Evolutionary conservation across 2,329 filamentous ascomycete species (phyloP), one percentile per base, ranked within the genome.

Genomic region (Diaporthe velutina): DNA sequence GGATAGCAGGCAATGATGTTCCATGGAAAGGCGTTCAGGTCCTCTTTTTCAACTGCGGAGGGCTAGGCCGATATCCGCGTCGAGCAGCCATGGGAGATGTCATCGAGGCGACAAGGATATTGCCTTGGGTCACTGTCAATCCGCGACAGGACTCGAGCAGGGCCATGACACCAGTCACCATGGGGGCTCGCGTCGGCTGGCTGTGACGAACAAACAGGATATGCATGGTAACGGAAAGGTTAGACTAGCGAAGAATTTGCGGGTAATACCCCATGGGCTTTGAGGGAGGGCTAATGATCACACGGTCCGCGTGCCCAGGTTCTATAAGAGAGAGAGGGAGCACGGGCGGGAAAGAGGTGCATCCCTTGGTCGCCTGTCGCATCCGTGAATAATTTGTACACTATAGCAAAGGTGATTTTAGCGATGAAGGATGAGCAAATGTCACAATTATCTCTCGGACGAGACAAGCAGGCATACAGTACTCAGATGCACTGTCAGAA

Each of bases 191-290:
- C 38, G 9, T 28, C 38, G 25, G 38, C 38, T 45, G 42, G 64
- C 45, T 28, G 15, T 67, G 12, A 38, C 45, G n/a, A 25, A 64
- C 64, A 50, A 52, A 67, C 45, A 67, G 64, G 45, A 33, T 4
- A 54, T 52, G 45, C 64, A 52, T 67, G 64, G 48, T 22, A 38
- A 52, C 30, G 64, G 45, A 67, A 38, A 19, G 61, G 64, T 38
- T 67, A 67, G 64, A 67, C 61, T 52, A 52, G 61, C 33, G 64
- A 67, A 52, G 45, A 67, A 52, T 40, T 28, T 67, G 45, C 64
- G 64, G 33, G 33, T 67, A 52, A 67, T 52, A 67, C 48, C 45
- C 45, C 30, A 28, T 52, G 22, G 30, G 15, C 33, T 52, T 52
- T 25, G 35, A 50, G 45, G 8, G 22, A 6, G 48, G 64, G n/a